Percentiles rank a stretch among this genome's conserved stretches.
Conservation (phyloP, 805 yeast species). For the Starmerella vitae region DNA sequence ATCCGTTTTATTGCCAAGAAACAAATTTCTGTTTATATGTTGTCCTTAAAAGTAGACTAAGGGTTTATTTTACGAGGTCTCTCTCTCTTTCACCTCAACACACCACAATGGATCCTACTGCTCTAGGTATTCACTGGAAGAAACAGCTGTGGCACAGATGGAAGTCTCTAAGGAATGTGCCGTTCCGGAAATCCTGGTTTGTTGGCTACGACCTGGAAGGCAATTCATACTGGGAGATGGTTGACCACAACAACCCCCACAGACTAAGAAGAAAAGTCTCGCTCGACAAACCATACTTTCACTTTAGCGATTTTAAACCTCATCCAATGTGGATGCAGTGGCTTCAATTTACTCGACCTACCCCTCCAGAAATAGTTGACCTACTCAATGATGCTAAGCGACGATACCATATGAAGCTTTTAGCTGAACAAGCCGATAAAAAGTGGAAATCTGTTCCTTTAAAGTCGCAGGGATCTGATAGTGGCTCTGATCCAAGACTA, state of each 20-base stretch:
- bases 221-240: slow-evolving; percentile 76
- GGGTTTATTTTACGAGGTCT: too few relatives aligned
- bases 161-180: slow-evolving; percentile 49
- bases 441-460: slow-evolving; percentile 29
- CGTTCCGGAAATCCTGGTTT: slow-evolving; percentile 57
- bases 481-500: slow-evolving; percentile 13
- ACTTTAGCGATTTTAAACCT: slow-evolving; percentile 26
- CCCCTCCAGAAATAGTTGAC: slow-evolving; percentile 52
- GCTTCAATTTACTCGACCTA: slow-evolving; percentile 50
- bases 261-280: slow-evolving; percentile 42
- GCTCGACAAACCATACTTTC: slow-evolving; percentile 33
- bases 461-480: neutral
- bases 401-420: slow-evolving; percentile 37
- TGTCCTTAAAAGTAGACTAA: too few relatives aligned
- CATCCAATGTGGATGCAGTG: slow-evolving; percentile 61
- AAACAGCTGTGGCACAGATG: slow-evolving; percentile 32
- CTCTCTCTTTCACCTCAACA: too few relatives aligned
- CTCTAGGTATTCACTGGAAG: slow-evolving; percentile 16
- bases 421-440: slow-evolving; percentile 34
- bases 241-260: slow-evolving; percentile 36
- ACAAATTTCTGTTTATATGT: too few relatives aligned
- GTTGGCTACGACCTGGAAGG: slow-evolving; percentile 66
- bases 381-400: slow-evolving; percentile 45
- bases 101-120: slow-evolving; percentile 5
- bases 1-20: too few relatives aligned